Evolutionary conservation across 192 early-diverging fungal species (phyloP).

Genomic region (Glomus cerebriforme): DNA sequence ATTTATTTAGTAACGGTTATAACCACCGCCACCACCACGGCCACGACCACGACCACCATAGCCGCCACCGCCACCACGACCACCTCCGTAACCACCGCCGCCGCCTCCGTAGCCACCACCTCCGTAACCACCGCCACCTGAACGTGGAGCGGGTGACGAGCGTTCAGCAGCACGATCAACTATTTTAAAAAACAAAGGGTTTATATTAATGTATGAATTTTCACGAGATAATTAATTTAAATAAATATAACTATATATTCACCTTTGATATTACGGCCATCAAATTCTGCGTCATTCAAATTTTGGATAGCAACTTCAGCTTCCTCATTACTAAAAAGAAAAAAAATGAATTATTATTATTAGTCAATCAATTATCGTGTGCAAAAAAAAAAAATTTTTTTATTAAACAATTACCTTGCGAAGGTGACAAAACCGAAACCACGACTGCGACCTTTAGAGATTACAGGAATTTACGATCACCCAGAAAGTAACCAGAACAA

Average conservation of each 20-base stretch:
- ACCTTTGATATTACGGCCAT: slow-evolving; percentile 73
- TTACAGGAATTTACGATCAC: background rate
- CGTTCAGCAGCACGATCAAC: slow-evolving; percentile 48
- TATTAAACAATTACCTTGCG: slow-evolving; percentile 14
- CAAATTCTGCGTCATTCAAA: slow-evolving; percentile 68
- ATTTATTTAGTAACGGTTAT: slow-evolving; percentile 34
- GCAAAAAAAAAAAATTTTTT: slow-evolving; percentile 34
- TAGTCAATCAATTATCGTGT: slow-evolving; percentile 47
- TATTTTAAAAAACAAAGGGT: background rate
- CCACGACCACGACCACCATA: slow-evolving; percentile 44
- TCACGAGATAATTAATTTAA: background rate
- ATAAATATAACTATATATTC: background rate
- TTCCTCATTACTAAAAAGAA: slow-evolving; percentile 36
- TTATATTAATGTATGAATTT: background rate
- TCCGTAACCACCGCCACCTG: slow-evolving; percentile 35
- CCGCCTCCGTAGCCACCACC: slow-evolving; percentile 39
- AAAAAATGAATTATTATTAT: background rate
- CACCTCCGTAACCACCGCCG: slow-evolving; percentile 41
- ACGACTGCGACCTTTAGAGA: slow-evolving; percentile 65
- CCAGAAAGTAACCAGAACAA: slow-evolving; percentile 11
- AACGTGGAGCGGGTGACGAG: slow-evolving; percentile 26
- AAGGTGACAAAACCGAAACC: slow-evolving; percentile 86
- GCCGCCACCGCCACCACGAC: slow-evolving; percentile 33
- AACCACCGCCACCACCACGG: slow-evolving; percentile 32
- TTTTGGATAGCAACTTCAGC: slow-evolving; percentile 62